Evolutionary conservation across 2,329 filamentous ascomycete genomes (phyloP).

Genomic region (Trichoderma breve): DNA sequence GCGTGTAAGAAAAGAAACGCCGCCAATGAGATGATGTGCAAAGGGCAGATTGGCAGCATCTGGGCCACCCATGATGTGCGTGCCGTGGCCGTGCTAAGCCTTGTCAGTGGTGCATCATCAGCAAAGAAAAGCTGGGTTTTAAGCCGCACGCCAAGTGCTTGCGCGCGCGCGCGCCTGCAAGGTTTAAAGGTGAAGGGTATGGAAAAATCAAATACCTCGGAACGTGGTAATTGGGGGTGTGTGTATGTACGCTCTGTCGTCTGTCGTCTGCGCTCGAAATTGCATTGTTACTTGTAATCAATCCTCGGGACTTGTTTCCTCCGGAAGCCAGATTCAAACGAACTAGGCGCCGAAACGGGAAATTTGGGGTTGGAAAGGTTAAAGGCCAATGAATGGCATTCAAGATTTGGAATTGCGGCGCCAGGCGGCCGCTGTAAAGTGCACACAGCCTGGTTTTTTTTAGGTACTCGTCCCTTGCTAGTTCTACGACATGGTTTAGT

Average conservation of each 20-base stretch:
- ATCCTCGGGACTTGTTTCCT: not conserved
- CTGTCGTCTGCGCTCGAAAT: not conserved
- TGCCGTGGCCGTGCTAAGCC: not conserved
- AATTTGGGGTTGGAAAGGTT: not conserved
- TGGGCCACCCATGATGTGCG: not conserved
- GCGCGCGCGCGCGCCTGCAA: not conserved
- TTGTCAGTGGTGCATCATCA: not conserved
- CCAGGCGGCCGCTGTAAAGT: not conserved
- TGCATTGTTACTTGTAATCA: not conserved
- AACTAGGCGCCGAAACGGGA: not conserved
- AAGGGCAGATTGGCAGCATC: not conserved
- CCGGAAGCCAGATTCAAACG: not conserved
- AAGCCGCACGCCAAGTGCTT: slow-evolving; percentile 10
- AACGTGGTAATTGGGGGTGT: not conserved
- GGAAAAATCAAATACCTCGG: not conserved
- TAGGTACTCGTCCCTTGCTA: not conserved
- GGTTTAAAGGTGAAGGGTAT: not conserved
- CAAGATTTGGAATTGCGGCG: not conserved
- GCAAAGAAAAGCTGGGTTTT: not conserved
- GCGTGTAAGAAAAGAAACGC: not conserved
- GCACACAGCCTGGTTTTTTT: not conserved
- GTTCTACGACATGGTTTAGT: not conserved
- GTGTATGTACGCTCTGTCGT: not conserved
- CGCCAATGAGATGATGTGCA: slow-evolving; percentile 2
- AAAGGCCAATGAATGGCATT: not conserved